phyloP scores from a whole-genome alignment of 495 filamentous ascomycete species.

The Xylaria venustula region DNA sequence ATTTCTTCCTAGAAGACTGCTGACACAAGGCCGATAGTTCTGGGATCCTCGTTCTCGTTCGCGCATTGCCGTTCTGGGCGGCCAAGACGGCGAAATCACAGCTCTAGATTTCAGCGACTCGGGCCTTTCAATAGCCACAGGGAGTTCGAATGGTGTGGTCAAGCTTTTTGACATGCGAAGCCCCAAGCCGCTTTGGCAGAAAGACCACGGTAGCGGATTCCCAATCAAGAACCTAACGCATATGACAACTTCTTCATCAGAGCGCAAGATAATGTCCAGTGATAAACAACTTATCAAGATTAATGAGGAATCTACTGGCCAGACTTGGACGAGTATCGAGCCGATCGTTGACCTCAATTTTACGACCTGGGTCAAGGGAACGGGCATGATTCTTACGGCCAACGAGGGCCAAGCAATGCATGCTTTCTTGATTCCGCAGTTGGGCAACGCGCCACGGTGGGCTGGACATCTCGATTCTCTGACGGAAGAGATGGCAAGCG shows the following conservation, averaged over 20 bases:
- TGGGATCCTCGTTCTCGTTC: constrained; percentile 86
- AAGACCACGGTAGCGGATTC: constrained; percentile 95
- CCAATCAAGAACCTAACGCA: constrained; percentile 84
- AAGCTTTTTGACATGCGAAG: constrained; percentile 91
- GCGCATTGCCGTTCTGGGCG: constrained; percentile 72
- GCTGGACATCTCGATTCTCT: constrained; percentile 95
- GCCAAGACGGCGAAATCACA: constrained; percentile 71
- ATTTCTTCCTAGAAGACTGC: not conserved
- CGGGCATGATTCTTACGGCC: constrained; percentile 85
- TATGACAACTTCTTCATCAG: constrained; percentile 71
- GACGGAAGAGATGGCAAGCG: constrained; percentile 96
- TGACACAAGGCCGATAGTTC: constrained; percentile 41
- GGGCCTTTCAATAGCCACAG: constrained; percentile 84
- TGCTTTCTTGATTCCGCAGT: constrained; percentile 87
- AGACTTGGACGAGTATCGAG: constrained; percentile 92
- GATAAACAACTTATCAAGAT: constrained; percentile 98
- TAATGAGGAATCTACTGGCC: constrained; percentile 79
- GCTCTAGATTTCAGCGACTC: constrained; percentile 82
- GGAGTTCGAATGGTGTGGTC: constrained; percentile 83
- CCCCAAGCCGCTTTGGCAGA: constrained; percentile 77
- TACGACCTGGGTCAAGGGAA: constrained; percentile 83
- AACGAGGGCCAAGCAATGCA: constrained; percentile 94
- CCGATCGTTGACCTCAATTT: constrained; percentile 91
- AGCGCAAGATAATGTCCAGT: constrained; percentile 84
- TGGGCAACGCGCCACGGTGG: constrained; percentile 87